Evolutionary conservation across 2,329 filamentous ascomycete genomes (phyloP).

Genomic region (Penicillium olsonii): DNA sequence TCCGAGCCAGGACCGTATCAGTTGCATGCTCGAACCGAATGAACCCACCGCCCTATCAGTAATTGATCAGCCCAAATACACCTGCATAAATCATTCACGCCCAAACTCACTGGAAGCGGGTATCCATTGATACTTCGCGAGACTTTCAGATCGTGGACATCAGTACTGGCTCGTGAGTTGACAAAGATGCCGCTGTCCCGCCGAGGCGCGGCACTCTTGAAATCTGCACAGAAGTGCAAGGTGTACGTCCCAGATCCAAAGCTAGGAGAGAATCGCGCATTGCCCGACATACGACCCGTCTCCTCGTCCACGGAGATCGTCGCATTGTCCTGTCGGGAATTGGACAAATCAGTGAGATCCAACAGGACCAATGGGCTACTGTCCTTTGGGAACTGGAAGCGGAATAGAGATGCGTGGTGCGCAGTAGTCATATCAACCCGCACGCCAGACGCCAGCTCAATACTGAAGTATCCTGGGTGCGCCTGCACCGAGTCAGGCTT

Average conservation of each 20-base stretch:
- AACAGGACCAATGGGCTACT: constrained; percentile 62
- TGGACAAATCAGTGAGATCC: constrained; percentile 64
- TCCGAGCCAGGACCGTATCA: constrained; percentile 61
- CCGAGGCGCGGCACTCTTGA: constrained; percentile 54
- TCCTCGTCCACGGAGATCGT: constrained; percentile 57
- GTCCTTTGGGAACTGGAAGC: constrained; percentile 60
- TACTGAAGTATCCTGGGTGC: constrained; percentile 65
- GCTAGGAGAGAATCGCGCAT: constrained; percentile 62
- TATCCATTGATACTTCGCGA: constrained; percentile 61
- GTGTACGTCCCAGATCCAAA: constrained; percentile 64
- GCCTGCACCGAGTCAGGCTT: constrained; percentile 56
- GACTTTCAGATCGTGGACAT: constrained; percentile 56
- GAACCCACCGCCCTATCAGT: constrained; percentile 62
- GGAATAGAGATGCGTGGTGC: constrained; percentile 64
- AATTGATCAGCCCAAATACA: background rate
- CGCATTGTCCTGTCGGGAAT: constrained; percentile 61
- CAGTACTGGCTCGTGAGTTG: constrained; percentile 59
- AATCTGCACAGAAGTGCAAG: constrained; percentile 68
- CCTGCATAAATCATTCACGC: no score
- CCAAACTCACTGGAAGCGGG: constrained; percentile 42
- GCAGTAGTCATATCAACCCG: constrained; percentile 67
- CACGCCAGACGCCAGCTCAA: constrained; percentile 60
- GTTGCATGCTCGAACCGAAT: constrained; percentile 59
- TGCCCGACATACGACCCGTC: constrained; percentile 64
- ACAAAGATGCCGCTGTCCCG: constrained; percentile 64